Evolutionary conservation across 306 rosid species (phyloP).

Genomic region (Acacia melanoxylon): DNA sequence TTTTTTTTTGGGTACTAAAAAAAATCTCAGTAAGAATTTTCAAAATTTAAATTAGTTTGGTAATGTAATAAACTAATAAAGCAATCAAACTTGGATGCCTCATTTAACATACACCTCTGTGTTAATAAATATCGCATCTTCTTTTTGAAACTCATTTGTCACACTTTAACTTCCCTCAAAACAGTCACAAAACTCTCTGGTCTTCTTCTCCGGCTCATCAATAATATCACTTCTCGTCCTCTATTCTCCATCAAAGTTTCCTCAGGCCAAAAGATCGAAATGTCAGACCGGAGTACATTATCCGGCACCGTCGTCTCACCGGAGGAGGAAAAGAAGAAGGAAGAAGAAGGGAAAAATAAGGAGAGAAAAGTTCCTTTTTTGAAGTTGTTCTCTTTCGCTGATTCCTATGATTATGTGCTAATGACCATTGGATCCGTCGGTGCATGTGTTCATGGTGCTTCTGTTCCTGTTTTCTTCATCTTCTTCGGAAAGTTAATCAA

Average conservation of each 20-base stretch:
- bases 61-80: no score
- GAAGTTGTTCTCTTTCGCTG: slow-evolving; percentile 80
- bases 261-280: slow-evolving; percentile 14
- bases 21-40: no score
- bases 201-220: slow-evolving; percentile 8
- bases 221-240: slow-evolving; percentile 4
- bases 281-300: slow-evolving; percentile 42
- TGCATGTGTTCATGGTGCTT: slow-evolving; percentile 87
- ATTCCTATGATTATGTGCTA: slow-evolving; percentile 64
- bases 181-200: slow-evolving; percentile 27
- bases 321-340: slow-evolving; percentile 4
- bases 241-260: slow-evolving; percentile 1
- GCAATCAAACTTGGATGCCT: not conserved
- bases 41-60: no score
- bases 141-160: slow-evolving; percentile 36
- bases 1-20: no score
- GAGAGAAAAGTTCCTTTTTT: slow-evolving; percentile 53
- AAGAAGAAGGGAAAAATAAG: not conserved
- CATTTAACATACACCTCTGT: not conserved
- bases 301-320: slow-evolving; percentile 34
- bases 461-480: slow-evolving; percentile 92
- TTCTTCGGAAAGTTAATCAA: slow-evolving; percentile 89
- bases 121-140: slow-evolving; percentile 46
- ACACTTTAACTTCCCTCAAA: slow-evolving; percentile 30
- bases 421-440: slow-evolving; percentile 82